Base-by-base conservation (phyloP, 2,329 filamentous ascomycete genomes). In the Blastomyces percursus region DNA sequence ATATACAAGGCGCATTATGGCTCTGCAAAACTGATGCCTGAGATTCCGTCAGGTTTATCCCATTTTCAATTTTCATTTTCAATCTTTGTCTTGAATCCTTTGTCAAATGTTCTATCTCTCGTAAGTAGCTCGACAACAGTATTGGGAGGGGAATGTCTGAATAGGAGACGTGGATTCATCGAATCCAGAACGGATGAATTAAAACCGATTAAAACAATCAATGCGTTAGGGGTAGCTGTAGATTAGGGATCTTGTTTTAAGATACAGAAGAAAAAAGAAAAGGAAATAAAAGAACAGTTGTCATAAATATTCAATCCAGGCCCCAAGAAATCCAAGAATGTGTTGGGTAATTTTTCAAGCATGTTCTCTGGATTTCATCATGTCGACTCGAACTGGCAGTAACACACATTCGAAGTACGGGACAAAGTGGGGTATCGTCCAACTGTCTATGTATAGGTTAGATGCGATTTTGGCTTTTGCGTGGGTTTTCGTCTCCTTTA, bases 371-470 rank as follows among this genome's bases (percentile, higher is more conserved):
- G 14, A 16, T 42, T 44, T 44, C 11, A n/a, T 27, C 38, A 24
- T 44, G 35, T 42, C 38, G 21, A 44, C 55, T 24, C 30, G 38
- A 40, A 27, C 8, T 44, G 12, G 38, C 55, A 44, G 35, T 42
- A 21, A 44, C 35, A 44, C 9, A 19, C 55, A 58, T 42, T 40
- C 40, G 35, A 58, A 42, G 35, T 40, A 16, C 8, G 21, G 40
- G 44, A 40, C n/a, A 38, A 42, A 30, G 55, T 42, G 55, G 21
- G 30, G 55, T 44, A 58, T 58, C 38, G 14, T 11, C 12, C 38
- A 56, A 58, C 42, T 40, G n/a, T 58, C 35, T 58, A 58, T 40
- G 51, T 35, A 30, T 54, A 54, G 32, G 51, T 21, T 50, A 24
- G 19, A 54, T 35, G 30, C 16, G 19, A 19, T 32, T 19, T 14